phyloP scores from a whole-genome alignment of 305 asterid species.

The Fraxinus greggii region DNA sequence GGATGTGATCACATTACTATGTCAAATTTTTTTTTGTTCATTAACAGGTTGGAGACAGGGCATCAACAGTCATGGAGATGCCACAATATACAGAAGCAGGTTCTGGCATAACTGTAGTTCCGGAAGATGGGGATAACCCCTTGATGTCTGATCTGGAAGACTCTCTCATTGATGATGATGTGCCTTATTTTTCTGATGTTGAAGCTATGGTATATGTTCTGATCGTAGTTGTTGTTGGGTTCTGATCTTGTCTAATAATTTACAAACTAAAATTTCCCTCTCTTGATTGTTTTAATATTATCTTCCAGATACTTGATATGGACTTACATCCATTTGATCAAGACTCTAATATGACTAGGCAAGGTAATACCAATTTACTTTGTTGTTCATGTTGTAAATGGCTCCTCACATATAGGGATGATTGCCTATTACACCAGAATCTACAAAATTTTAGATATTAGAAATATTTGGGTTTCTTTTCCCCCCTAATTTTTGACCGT shows the following conservation, averaged over 20 bases:
- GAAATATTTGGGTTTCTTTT: slow-evolving; percentile 2
- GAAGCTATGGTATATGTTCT: slow-evolving; percentile 83
- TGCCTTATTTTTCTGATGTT: slow-evolving; percentile 87
- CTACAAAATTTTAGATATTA: not conserved
- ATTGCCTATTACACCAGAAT: not conserved
- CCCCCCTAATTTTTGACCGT: not conserved
- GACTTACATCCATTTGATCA: slow-evolving; percentile 80
- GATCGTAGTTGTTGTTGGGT: slow-evolving; percentile 19
- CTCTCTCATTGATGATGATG: slow-evolving; percentile 68
- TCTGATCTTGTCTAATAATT: slow-evolving; percentile 15
- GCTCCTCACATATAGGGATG: slow-evolving; percentile 3
- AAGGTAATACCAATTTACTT: slow-evolving; percentile 42
- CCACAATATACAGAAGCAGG: slow-evolving; percentile 46
- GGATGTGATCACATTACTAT: slow-evolving; percentile 15
- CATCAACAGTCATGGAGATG: slow-evolving; percentile 32
- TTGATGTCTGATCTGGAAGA: slow-evolving; percentile 59
- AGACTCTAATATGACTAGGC: slow-evolving; percentile 42
- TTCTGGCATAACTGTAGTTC: slow-evolving; percentile 34
- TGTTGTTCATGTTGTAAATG: slow-evolving; percentile 14
- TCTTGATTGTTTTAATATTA: slow-evolving; percentile 24
- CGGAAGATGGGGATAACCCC: slow-evolving; percentile 43
- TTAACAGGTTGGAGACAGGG: slow-evolving; percentile 49
- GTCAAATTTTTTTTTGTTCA: slow-evolving; percentile 23
- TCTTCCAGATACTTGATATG: slow-evolving; percentile 86
- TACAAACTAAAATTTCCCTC: not conserved